Conservation (phyloP, 2,329 filamentous ascomycete species). For the Phialemonium atrogriseum region DNA sequence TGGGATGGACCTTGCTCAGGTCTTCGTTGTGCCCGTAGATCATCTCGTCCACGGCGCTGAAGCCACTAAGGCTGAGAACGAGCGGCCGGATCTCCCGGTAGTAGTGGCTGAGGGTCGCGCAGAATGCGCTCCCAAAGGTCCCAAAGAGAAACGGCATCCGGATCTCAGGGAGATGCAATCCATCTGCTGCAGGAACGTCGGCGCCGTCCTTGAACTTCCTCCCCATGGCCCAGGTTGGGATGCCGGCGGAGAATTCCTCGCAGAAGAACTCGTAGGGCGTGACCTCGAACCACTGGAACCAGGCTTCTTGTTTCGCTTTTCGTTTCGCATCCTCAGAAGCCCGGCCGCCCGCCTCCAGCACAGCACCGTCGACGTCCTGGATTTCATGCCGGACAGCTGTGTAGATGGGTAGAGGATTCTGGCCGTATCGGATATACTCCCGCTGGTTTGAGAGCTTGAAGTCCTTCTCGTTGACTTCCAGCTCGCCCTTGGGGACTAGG, state of each 20-base stretch:
- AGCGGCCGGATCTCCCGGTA: conserved; percentile 89
- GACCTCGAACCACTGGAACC: conserved; percentile 98
- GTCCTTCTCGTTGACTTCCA: conserved; percentile 67
- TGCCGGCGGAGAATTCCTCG: conserved; percentile 83
- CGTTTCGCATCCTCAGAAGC: conserved; percentile 31
- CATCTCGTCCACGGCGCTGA: conserved; percentile 69
- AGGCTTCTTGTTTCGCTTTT: conserved; percentile 51
- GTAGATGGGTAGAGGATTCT: conserved; percentile 87
- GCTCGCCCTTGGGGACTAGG: conserved; percentile 77
- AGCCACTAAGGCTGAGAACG: conserved; percentile 64
- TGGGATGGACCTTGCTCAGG: conserved; percentile 84
- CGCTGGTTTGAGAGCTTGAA: conserved; percentile 88
- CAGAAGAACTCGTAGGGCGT: conserved; percentile 94
- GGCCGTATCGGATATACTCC: conserved; percentile 65
- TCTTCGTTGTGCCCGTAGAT: conserved; percentile 78
- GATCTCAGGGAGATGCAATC: conserved; percentile 71
- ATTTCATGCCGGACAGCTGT: conserved; percentile 95
- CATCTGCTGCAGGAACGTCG: conserved; percentile 55
- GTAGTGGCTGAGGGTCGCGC: conserved; percentile 90
- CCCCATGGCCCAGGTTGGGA: conserved; percentile 90
- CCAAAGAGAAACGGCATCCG: conserved; percentile 79
- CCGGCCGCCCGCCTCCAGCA: conserved; percentile 21
- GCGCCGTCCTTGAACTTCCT: conserved; percentile 68
- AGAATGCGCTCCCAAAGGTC: conserved; percentile 95
- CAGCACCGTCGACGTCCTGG: conserved; percentile 48